Evolutionary conservation across 768 basidiomycete species (phyloP).

Genomic region (Serendipita indica): DNA sequence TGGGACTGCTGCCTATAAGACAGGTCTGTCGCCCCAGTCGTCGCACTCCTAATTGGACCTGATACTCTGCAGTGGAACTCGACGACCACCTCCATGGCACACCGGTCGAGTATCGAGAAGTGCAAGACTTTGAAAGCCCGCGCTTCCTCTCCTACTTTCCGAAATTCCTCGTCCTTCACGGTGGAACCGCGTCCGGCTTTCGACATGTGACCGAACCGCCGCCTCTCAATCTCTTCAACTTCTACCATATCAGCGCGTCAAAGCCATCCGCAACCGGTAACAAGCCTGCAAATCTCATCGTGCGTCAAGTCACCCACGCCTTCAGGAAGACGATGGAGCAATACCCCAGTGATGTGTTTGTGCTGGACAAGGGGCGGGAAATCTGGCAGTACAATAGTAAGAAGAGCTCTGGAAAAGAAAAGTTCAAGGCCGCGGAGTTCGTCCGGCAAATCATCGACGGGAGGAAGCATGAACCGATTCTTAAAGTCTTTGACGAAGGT

Average conservation of each 20-base stretch:
- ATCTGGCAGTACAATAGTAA: conserved; percentile 46
- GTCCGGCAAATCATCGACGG: conserved; percentile 31
- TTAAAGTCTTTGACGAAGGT: conserved; percentile 34
- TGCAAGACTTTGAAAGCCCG: conserved; percentile 41
- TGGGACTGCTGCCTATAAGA: no score
- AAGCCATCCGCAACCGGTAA: conserved; percentile 6
- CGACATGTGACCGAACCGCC: conserved; percentile 35
- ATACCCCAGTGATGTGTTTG: conserved; percentile 33
- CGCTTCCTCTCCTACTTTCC: conserved; percentile 39
- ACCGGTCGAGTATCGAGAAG: conserved; percentile 47
- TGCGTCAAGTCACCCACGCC: conserved; percentile 11
- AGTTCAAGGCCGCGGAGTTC: conserved; percentile 49
- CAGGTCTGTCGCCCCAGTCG: no score
- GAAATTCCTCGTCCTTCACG: conserved; percentile 30
- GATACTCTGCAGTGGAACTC: conserved; percentile 51
- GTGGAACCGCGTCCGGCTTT: conserved; percentile 37
- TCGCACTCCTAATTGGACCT: no score
- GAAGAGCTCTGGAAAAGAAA: conserved; percentile 38
- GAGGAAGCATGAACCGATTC: conserved; percentile 20
- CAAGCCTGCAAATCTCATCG: conserved; percentile 11
- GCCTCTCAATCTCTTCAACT: conserved; percentile 30
- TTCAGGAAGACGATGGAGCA: not conserved
- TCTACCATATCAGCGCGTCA: conserved; percentile 34
- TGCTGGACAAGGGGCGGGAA: conserved; percentile 40
- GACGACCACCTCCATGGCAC: conserved; percentile 45